These are phyloP conservation scores for Suillus sp. DNA, from an alignment of 768 basidiomycete species.

Conservation along the genomic window DNA sequence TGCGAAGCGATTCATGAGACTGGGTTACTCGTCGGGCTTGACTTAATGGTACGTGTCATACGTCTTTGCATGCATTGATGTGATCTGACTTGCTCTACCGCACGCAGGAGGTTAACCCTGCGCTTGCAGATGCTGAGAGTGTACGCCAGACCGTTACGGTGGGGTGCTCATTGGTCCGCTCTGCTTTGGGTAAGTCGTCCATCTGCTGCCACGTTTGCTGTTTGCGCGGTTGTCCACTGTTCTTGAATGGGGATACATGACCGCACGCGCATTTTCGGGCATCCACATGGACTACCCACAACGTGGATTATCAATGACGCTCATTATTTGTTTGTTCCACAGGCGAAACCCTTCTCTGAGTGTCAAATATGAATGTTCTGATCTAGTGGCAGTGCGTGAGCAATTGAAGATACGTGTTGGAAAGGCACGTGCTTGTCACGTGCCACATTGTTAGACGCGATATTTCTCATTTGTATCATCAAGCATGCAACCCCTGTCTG, in stretches of 20 bases:
- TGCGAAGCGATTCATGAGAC: slow-evolving; percentile 93
- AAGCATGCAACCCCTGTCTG: not conserved
- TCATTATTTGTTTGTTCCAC: not conserved
- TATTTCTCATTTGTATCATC: not conserved
- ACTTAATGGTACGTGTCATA: slow-evolving; percentile 76
- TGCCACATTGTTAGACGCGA: not conserved
- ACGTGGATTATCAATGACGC: not conserved
- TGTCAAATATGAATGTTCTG: no score
- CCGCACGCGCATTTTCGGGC: not conserved
- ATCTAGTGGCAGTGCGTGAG: not conserved
- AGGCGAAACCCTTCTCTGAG: slow-evolving; percentile 9
- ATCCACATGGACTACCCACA: not conserved
- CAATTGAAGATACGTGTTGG: not conserved
- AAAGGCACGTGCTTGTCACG: not conserved
- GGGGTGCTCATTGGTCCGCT: slow-evolving; percentile 82
- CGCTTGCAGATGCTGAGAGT: slow-evolving; percentile 70
- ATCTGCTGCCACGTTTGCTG: not conserved
- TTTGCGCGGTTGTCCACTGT: not conserved
- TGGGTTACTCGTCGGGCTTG: slow-evolving; percentile 79
- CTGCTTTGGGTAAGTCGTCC: slow-evolving; percentile 68
- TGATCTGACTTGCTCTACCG: not conserved
- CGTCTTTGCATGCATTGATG: no score
- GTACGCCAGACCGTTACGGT: slow-evolving; percentile 89
- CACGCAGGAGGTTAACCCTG: slow-evolving; percentile 93
- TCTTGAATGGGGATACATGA: not conserved